phyloP scores from a whole-genome alignment of 2,329 filamentous ascomycete species.

The Ceratocystis destructans region DNA sequence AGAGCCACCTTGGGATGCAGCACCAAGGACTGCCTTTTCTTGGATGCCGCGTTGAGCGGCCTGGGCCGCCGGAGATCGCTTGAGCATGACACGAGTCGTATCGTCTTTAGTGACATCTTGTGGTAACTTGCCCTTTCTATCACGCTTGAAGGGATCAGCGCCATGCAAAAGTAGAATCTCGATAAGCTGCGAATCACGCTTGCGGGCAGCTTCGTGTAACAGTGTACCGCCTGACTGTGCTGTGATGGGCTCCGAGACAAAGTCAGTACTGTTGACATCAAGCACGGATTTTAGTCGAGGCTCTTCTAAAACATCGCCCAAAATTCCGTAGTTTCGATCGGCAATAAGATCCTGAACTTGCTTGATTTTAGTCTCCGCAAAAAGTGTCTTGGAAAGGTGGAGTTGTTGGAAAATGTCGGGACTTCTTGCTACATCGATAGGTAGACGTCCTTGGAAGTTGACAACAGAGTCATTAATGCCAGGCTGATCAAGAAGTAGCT shows the following conservation, averaged over 20 bases:
- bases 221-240: conserved; percentile 77
- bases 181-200: conserved; percentile 74
- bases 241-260: conserved; percentile 67
- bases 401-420: conserved; percentile 93
- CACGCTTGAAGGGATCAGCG: conserved; percentile 86
- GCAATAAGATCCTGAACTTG: conserved; percentile 70
- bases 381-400: conserved; percentile 78
- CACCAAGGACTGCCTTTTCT: conserved; percentile 85
- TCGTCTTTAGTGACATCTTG: conserved; percentile 97
- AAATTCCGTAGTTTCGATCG: conserved; percentile 56
- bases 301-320: conserved; percentile 73
- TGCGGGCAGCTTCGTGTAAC: conserved; percentile 82
- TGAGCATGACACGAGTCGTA: conserved; percentile 71
- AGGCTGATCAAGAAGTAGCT: conserved; percentile 66
- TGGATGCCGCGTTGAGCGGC: conserved; percentile 91
- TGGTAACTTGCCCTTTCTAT: conserved; percentile 87
- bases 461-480: conserved; percentile 77
- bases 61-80: conserved; percentile 85
- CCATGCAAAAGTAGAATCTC: conserved; percentile 85
- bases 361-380: conserved; percentile 72
- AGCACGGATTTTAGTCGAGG: conserved; percentile 71
- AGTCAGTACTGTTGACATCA: conserved; percentile 84
- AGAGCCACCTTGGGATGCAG: conserved; percentile 41
- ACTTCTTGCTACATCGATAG: conserved; percentile 77
- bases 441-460: conserved; percentile 72